Evolutionary conservation across 164 flowering plant species (phyloP), one percentile per base, ranked within the genome.

Genomic region (Annona squamosa): DNA sequence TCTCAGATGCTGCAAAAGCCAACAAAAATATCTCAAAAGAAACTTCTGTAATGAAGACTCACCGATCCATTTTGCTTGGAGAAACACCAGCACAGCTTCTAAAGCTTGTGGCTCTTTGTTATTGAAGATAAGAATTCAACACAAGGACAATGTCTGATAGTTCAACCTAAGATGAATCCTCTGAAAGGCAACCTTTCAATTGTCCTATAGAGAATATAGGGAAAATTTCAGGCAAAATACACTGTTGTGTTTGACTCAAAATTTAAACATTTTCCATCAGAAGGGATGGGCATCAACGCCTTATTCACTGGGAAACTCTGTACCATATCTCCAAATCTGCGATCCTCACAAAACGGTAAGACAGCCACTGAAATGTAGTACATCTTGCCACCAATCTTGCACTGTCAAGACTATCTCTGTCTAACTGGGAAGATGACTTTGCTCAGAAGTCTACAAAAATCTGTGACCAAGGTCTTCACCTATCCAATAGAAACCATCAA

Each of bases 11-110:
- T 66, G 45, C 13, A 1, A 41, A 42, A 44, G 13, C 1, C 13
- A 63, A 10, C 3, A 3, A 18, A 17, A 17, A 5, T 63, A 18
- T 5, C 1, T 63, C 5, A 5, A 9, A 18, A 63, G 9, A 26
- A 3, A 41, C 6, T 1, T 3, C 6, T 42, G 26, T 1, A 63
- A 18, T 63, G 37, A 18, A 7, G 12, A 73, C 88, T 76, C 67
- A 96, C 98, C 93, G 87, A 70, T 95, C 99, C 99, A 95, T 93
- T 81, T 12, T 84, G 59, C 42, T 10, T 69, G 68, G 12, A 16
- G 76, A 62, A 75, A 63, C 69, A 63, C 47, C 71, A 77, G 68
- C 37, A 16, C 79, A 68, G 62, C 48, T 73, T 65, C 74, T 71
- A 68, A 75, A 62, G 75, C 75, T 72, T 42, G 74, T 41, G 64